Evolutionary conservation across 2,329 filamentous ascomycete genomes (phyloP), one percentile per base, ranked within the genome.

Genomic region (Fusarium kyushuense): DNA sequence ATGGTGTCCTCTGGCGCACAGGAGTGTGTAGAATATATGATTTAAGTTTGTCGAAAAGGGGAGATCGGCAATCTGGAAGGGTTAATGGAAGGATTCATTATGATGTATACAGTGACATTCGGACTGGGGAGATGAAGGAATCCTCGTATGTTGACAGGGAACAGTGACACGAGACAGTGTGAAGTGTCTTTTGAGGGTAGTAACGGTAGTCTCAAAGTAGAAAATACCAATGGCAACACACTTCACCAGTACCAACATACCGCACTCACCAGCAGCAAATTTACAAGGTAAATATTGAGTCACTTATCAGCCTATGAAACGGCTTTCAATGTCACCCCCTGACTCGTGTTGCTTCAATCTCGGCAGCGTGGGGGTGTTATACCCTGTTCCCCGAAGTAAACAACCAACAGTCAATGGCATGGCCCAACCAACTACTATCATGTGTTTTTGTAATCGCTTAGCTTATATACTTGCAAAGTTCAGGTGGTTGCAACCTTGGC

Each of bases 261-360:
- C 7, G 7, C 4, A 33, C 14, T 33, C 6, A 16, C 6, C 14
- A 38, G 10, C 6, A 2, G 12, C n/a, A 19, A 5, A 38, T 1
- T 6, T 7, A 6, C 7, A 19, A 19, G 3, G 12, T 35, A 38
- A 4, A 4, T 21, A 2, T 8, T 1, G 5, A 38, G n/a, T 21
- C 6, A 13, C 9, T 19, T n/a, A 0, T 38, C 13, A 3, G 2
- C 1, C 0, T 7, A 38, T 38, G 6, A 7, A 14, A 19, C 30
- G 6, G 30, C 10, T 5, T 0, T 4, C 3, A 1, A 19, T 38
- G 19, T 19, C 6, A 38, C 11, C 11, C 35, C n/a, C 35, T 21
- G n/a, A 4, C 35, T 38, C n/a, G n/a, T 38, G n/a, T 13, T 36
- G 17, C 9, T n/a, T 6, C 17, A 19, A 36, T 19, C 10, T 36